phyloP scores from a whole-genome alignment of 1,284 basidiomycete species.

The Erythrobasidium hasegawianum region DNA sequence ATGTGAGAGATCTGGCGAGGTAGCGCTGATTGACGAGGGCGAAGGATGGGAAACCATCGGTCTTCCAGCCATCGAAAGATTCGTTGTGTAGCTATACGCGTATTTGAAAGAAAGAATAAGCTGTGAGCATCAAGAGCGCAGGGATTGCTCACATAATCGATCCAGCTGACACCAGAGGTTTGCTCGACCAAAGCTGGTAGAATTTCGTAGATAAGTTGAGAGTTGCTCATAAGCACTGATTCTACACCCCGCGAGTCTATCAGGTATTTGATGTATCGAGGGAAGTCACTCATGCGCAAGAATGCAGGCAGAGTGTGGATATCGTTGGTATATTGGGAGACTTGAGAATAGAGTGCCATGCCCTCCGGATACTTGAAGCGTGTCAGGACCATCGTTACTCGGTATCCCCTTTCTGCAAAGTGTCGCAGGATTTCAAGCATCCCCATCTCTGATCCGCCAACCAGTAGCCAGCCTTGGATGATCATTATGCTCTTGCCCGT shows the following conservation, averaged over 20 bases:
- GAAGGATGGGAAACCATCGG: too few relatives aligned
- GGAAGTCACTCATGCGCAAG: slow-evolving; percentile 38
- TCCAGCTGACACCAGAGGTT: slow-evolving; percentile 38
- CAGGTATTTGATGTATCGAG: slow-evolving; percentile 40
- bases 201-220: slow-evolving; percentile 40
- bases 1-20: too few relatives aligned
- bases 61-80: too few relatives aligned
- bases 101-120: too few relatives aligned
- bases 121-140: too few relatives aligned
- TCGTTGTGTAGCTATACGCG: too few relatives aligned
- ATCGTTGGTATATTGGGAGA: slow-evolving; percentile 41
- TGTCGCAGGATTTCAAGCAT: slow-evolving; percentile 38
- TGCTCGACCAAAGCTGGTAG: slow-evolving; percentile 40
- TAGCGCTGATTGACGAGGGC: too few relatives aligned
- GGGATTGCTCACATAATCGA: slow-evolving; percentile 41
- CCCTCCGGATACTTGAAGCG: slow-evolving; percentile 38
- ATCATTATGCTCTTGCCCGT: slow-evolving; percentile 36
- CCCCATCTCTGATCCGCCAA: slow-evolving; percentile 39
- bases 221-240: slow-evolving; percentile 38
- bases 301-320: slow-evolving; percentile 38
- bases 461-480: slow-evolving; percentile 38
- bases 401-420: slow-evolving; percentile 38
- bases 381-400: slow-evolving; percentile 40
- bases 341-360: slow-evolving; percentile 37
- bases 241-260: slow-evolving; percentile 30